Percentiles rank a stretch among this genome's conserved stretches.
Conservation (phyloP, 1,284 basidiomycete species). For the Pascua guehoae region DNA sequence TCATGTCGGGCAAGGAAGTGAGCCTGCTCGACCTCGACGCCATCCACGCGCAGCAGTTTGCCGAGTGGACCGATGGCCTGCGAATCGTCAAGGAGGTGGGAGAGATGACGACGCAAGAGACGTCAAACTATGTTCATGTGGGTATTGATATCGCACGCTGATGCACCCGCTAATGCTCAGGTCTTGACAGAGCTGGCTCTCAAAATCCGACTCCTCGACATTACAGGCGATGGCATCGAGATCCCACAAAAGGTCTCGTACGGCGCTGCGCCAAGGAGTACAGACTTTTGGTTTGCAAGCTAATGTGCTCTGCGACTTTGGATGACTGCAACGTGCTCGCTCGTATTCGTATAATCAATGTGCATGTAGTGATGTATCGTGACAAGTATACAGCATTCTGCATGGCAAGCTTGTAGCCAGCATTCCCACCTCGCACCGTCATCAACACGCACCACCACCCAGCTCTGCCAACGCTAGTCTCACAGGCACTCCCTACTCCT, state of each 20-base stretch:
- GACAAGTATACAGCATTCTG: no score
- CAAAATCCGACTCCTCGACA: slow-evolving; percentile 86
- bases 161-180: slow-evolving; percentile 10
- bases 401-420: no score
- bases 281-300: slow-evolving; percentile 79
- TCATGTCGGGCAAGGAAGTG: slow-evolving; percentile 62
- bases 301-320: slow-evolving; percentile 5
- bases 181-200: slow-evolving; percentile 84
- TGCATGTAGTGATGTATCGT: no score
- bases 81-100: slow-evolving; percentile 74
- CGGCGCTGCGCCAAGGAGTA: slow-evolving; percentile 63
- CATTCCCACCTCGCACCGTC: no score
- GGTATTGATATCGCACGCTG: slow-evolving; percentile 4
- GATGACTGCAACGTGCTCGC: no score
- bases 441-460: no score
- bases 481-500: slow-evolving; percentile 10
- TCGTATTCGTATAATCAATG: no score
- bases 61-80: slow-evolving; percentile 94
- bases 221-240: slow-evolving; percentile 87
- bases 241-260: slow-evolving; percentile 61
- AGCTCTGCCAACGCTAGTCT: no score
- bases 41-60: slow-evolving; percentile 76
- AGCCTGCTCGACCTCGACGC: slow-evolving; percentile 83
- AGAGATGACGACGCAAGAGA: slow-evolving; percentile 69
- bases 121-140: slow-evolving; percentile 67